Conservation (phyloP, 352 stramenopile species). For the Phytopythium kandeliae region DNA sequence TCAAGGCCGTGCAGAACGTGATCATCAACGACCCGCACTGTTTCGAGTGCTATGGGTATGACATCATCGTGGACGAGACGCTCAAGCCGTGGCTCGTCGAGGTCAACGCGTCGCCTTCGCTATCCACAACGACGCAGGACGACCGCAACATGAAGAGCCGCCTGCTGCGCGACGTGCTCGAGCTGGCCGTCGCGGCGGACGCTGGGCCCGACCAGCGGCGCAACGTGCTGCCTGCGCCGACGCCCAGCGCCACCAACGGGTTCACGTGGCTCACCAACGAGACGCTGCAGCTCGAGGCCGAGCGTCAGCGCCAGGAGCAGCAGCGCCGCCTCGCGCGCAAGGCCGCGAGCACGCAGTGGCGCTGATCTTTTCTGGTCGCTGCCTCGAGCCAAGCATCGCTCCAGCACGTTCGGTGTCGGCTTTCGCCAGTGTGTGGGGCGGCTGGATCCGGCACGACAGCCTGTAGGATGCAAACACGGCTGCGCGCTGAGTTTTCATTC, state of each 20-base stretch:
- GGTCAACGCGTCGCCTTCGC: slow-evolving; percentile 75
- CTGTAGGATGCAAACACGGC: no score
- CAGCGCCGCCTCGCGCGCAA: slow-evolving; percentile 41
- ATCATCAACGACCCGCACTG: slow-evolving; percentile 94
- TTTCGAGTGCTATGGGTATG: slow-evolving; percentile 95
- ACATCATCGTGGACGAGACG: slow-evolving; percentile 90
- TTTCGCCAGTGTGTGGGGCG: no score
- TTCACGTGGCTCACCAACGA: slow-evolving; percentile 78
- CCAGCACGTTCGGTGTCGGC: no score
- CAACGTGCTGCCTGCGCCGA: slow-evolving; percentile 24
- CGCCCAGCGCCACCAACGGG: slow-evolving; percentile 49
- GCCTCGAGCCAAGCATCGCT: no score
- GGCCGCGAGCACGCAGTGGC: slow-evolving; percentile 28
- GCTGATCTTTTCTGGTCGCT: no score
- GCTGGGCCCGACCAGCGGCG: slow-evolving; percentile 37
- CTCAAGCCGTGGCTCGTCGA: slow-evolving; percentile 93
- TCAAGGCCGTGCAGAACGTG: slow-evolving; percentile 86
- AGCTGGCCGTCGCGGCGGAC: slow-evolving; percentile 51
- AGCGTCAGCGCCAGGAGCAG: slow-evolving; percentile 34
- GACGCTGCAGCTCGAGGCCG: slow-evolving; percentile 40
- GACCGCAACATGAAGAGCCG: slow-evolving; percentile 80
- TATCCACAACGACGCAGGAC: slow-evolving; percentile 61
- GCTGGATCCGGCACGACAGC: no score
- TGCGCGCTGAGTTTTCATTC: no score
- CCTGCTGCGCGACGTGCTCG: slow-evolving; percentile 63